Percentiles rank a stretch among this genome's conserved stretches.
These are phyloP conservation scores for Echeveria elegans DNA, from an alignment of 164 flowering plant species.

Conservation along the genomic window DNA sequence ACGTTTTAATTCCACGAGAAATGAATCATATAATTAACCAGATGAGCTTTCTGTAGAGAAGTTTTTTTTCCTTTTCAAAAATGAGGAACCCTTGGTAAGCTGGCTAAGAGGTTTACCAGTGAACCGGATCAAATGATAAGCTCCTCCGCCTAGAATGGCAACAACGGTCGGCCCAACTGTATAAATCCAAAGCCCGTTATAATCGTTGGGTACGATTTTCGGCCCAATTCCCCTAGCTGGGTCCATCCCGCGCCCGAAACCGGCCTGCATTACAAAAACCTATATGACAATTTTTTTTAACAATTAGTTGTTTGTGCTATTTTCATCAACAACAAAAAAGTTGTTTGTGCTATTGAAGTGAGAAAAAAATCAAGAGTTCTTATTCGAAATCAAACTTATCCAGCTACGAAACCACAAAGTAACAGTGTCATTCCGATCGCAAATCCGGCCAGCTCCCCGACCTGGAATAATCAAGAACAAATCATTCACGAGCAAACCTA, in stretches of 20 bases:
- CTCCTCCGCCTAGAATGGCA: conserved; percentile 29
- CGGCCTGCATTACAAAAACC: conserved; percentile 46
- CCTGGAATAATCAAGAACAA: conserved; percentile 23
- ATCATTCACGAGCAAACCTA: background rate
- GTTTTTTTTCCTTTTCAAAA: conserved; percentile 1
- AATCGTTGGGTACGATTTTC: conserved; percentile 29
- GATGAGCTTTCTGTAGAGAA: background rate
- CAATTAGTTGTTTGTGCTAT: no score
- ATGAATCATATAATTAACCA: no score
- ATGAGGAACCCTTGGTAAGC: conserved; percentile 16
- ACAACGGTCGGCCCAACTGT: conserved; percentile 40
- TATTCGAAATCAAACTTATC: no score
- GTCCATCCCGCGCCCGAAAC: conserved; percentile 56
- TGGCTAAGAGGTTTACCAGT: conserved; percentile 35
- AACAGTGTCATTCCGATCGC: conserved; percentile 60
- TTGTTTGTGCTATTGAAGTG: no score
- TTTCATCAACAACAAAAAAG: no score
- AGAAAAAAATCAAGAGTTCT: no score
- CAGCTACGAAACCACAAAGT: conserved; percentile 51
- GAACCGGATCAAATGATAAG: conserved; percentile 31
- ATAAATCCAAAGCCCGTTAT: conserved; percentile 40
- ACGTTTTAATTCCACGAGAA: no score
- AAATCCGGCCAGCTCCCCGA: conserved; percentile 56
- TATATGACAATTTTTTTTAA: no score
- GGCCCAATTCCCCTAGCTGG: conserved; percentile 70